A percentile compares a stretch with the other conserved stretches of the same genome.
These are phyloP conservation scores for Cladochytrium replicatum DNA, from an alignment of 192 early-diverging fungal species.

Conservation along the genomic window DNA sequence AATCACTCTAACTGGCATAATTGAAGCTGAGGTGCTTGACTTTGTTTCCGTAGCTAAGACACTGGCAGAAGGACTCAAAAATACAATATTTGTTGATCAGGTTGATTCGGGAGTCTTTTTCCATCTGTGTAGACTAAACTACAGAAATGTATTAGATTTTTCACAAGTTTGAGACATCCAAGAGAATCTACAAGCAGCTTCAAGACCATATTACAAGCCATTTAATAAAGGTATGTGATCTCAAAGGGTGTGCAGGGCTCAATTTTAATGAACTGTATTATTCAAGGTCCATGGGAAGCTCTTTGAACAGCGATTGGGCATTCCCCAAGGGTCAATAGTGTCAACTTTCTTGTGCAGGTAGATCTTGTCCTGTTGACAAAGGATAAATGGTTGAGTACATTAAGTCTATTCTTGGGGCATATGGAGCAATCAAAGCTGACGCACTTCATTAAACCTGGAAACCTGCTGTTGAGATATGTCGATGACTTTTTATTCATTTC, in stretches of 20 bases:
- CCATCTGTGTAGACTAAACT: too few relatives aligned
- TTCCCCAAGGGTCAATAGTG: slow-evolving; percentile 85
- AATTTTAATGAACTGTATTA: too few relatives aligned
- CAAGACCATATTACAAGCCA: slow-evolving; percentile 58
- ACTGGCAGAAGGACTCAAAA: slow-evolving; percentile 36
- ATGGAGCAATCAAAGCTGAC: slow-evolving; percentile 51
- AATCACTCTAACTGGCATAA: too few relatives aligned
- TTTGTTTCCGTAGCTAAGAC: slow-evolving; percentile 30
- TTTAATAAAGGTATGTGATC: slow-evolving; percentile 36
- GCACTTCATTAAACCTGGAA: slow-evolving; percentile 20
- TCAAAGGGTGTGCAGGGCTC: too few relatives aligned
- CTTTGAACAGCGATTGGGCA: slow-evolving; percentile 65
- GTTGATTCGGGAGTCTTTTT: slow-evolving; percentile 2
- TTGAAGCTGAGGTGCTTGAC: slow-evolving; percentile 31
- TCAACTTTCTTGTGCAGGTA: slow-evolving; percentile 82
- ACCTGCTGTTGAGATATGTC: slow-evolving; percentile 60
- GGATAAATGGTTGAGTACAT: background rate
- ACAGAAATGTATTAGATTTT: slow-evolving; percentile 41
- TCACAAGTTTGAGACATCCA: slow-evolving; percentile 39
- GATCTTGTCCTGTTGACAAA: slow-evolving; percentile 1
- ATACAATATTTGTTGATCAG: slow-evolving; percentile 62
- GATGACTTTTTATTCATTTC: slow-evolving; percentile 83
- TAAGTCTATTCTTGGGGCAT: slow-evolving; percentile 66
- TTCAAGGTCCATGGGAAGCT: slow-evolving; percentile 43
- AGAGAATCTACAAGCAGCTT: slow-evolving; percentile 36